Conservation (phyloP, 805 yeast species). For the Sugiyamaella chiloensis region DNA sequence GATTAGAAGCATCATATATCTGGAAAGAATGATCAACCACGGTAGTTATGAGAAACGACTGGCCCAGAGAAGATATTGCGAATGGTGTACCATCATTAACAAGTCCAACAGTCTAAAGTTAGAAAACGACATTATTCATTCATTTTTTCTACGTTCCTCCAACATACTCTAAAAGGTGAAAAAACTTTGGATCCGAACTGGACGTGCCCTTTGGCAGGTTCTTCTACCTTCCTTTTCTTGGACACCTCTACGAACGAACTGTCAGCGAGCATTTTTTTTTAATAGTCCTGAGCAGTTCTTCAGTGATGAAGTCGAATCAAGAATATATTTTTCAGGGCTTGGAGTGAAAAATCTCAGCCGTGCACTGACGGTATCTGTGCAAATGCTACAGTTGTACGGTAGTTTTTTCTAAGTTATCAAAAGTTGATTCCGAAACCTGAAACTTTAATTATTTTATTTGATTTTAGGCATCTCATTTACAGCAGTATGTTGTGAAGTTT, state of each 20-base stretch:
- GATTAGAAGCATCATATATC: slow-evolving; percentile 81
- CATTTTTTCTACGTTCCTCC: no score
- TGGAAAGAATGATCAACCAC: slow-evolving; percentile 88
- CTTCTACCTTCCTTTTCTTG: slow-evolving; percentile 6
- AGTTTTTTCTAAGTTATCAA: no score
- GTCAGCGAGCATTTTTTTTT: background rate
- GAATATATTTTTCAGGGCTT: slow-evolving; percentile 5
- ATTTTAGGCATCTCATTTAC: no score
- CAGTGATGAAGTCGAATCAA: background rate
- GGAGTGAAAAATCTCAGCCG: no score
- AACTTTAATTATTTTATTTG: no score
- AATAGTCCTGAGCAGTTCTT: background rate
- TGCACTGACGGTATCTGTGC: no score
- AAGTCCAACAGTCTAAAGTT: slow-evolving; percentile 57
- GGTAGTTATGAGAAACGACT: slow-evolving; percentile 82
- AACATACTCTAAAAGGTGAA: slow-evolving; percentile 71
- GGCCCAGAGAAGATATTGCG: slow-evolving; percentile 83
- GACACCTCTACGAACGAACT: background rate
- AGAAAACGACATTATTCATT: slow-evolving; percentile 1
- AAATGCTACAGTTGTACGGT: no score
- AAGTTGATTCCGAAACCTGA: no score
- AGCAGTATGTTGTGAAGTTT: no score
- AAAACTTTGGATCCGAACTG: slow-evolving; percentile 56
- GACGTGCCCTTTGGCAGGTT: background rate
- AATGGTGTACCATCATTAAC: slow-evolving; percentile 86